Base-by-base conservation (phyloP, 2,329 filamentous ascomycete genomes). In the Emydomyces testavorans region DNA sequence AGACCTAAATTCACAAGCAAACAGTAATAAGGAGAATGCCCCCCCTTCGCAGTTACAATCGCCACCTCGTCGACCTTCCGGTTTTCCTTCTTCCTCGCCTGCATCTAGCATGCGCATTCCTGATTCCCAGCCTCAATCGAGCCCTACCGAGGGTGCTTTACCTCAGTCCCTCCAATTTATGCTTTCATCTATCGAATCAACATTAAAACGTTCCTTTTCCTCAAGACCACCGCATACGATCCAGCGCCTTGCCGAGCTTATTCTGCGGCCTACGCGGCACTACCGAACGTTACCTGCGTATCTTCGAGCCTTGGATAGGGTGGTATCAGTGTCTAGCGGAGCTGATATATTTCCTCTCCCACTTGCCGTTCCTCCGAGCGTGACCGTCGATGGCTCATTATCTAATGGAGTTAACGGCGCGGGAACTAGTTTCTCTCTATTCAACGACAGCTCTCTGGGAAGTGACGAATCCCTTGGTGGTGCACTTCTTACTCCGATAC, bases 391-490 rank as follows among this genome's bases (percentile, higher is more conserved):
- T 38, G 46, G 36, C 2, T 51, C 50, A 13, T 56, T 63, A 23
- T 53, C 57, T 0, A 89, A 92, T 59, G 85, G 83, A 21, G 64
- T 73, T 6, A 48, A 63, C 6, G 65, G 65, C 44, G 60, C 60
- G 23, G 59, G 58, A 2, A 55, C 60, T 49, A 52, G 67, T 63
- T 55, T 65, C 55, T 57, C 65, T 18, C 54, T 63, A 34, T 58
- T 66, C 11, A 56, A 59, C 16, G 60, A 65, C 26, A 58, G 60
- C 45, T 57, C 58, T 4, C 70, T 90, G 5, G 89, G 87, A 1
- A 87, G 84, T 41, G 90, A 96, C 58, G 90, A 95, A 62, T 83
- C 83, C 10, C 71, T 96, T 1, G 90, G 90, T 18, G 92, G 92
- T 5, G 92, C 92, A 0, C 72, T 95, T 15, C 72, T 98, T 42